phyloP scores from a whole-genome alignment of 2,329 filamentous ascomycete genomes.

The Trichophyton simii region DNA sequence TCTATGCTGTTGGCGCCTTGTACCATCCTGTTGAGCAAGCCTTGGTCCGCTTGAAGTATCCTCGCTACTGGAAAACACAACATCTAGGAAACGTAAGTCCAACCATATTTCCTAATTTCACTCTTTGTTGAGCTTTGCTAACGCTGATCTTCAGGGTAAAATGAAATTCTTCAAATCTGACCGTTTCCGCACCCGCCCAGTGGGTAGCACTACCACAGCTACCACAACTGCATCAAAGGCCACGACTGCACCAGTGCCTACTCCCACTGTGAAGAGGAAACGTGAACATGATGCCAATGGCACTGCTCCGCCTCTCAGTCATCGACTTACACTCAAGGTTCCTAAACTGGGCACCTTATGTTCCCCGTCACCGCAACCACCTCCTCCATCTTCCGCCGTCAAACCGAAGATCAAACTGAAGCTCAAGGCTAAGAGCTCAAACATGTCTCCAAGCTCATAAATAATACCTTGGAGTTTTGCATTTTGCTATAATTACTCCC shows the following conservation, averaged over 20 bases:
- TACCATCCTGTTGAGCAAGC: conserved; percentile 42
- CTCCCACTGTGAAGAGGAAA: conserved; percentile 25
- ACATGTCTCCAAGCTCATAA: background rate
- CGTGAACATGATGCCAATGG: conserved; percentile 25
- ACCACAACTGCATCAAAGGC: conserved; percentile 13
- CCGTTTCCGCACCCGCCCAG: conserved; percentile 27
- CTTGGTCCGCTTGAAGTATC: conserved; percentile 40
- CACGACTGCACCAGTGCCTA: background rate
- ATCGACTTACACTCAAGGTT: conserved; percentile 33
- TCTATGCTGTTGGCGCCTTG: conserved; percentile 46
- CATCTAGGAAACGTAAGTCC: conserved; percentile 39
- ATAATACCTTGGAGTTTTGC: background rate
- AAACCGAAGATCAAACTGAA: conserved; percentile 31
- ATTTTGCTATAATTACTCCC: background rate
- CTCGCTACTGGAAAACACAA: conserved; percentile 45
- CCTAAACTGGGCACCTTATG: conserved; percentile 24
- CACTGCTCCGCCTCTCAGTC: conserved; percentile 20
- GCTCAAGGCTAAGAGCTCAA: conserved; percentile 19
- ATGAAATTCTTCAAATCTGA: conserved; percentile 32
- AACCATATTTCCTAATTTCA: background rate
- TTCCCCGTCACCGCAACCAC: conserved; percentile 16
- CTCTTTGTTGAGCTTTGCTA: background rate
- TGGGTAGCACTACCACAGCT: conserved; percentile 10
- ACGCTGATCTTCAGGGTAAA: conserved; percentile 23
- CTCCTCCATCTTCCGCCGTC: conserved; percentile 16